These are phyloP conservation scores for Scheffersomyces lignosus DNA, from an alignment of 805 yeast species.

Conservation along the genomic window DNA sequence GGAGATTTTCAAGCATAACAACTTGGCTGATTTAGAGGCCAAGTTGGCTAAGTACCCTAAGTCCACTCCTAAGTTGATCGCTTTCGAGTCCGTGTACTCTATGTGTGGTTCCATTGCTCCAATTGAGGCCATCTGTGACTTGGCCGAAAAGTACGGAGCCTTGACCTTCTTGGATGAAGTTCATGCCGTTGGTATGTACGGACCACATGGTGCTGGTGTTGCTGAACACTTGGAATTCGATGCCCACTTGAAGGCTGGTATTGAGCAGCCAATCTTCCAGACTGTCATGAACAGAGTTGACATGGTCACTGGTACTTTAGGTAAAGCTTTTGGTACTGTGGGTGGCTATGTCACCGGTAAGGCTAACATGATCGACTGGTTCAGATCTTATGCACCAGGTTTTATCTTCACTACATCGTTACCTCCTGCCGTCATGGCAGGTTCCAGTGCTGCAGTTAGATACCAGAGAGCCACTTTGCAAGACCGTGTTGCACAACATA, in stretches of 20 bases:
- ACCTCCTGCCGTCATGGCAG: conserved; percentile 98
- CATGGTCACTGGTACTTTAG: conserved; percentile 95
- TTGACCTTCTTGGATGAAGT: conserved; percentile 96
- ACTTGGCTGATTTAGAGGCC: conserved; percentile 78
- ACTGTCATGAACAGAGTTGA: conserved; percentile 89
- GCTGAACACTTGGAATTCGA: conserved; percentile 95
- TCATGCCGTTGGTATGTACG: conserved; percentile 98
- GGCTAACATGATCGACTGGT: conserved; percentile 83
- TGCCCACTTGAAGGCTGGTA: conserved; percentile 69
- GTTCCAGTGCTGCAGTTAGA: conserved; percentile 84
- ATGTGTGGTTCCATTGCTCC: conserved; percentile 99
- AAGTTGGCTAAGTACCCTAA: conserved; percentile 78
- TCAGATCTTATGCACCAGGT: conserved; percentile 95
- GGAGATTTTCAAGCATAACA: conserved; percentile 90
- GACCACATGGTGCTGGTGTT: conserved; percentile 99
- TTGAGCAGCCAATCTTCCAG: conserved; percentile 45
- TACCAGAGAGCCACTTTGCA: conserved; percentile 74
- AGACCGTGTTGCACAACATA: conserved; percentile 83
- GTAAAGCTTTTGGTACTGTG: conserved; percentile 94
- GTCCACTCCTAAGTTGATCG: conserved; percentile 90
- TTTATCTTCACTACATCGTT: conserved; percentile 94
- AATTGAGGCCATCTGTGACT: conserved; percentile 85
- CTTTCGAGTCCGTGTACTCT: conserved; percentile 95
- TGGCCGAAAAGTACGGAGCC: conserved; percentile 98
- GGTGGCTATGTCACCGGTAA: conserved; percentile 98